phyloP scores from a whole-genome alignment of 495 filamentous ascomycete species.

The Bryoglossum gracile region DNA sequence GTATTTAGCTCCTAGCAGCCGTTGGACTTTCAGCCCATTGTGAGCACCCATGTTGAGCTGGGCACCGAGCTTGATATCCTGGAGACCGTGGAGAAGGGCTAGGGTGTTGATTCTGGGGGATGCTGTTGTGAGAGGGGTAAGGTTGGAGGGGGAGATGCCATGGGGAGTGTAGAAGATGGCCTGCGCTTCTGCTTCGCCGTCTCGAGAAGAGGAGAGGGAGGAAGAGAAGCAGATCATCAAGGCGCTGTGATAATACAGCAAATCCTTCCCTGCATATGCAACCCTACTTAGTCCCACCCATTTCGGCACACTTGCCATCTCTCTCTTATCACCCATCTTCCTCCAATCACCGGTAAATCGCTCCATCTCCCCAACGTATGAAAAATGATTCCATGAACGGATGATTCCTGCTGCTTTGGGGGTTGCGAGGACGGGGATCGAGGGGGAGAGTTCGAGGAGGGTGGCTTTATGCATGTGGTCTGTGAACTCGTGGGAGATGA shows the following conservation, averaged over 20 bases:
- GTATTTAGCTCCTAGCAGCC: constrained; percentile 40
- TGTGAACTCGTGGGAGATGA: constrained; percentile 49
- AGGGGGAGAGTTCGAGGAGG: constrained; percentile 37
- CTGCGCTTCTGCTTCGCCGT: constrained; percentile 25
- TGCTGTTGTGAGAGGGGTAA: constrained; percentile 29
- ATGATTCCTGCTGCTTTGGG: constrained; percentile 41
- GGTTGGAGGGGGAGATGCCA: constrained; percentile 36
- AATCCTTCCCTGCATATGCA: constrained; percentile 32
- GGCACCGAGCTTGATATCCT: constrained; percentile 40
- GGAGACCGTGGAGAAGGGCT: constrained; percentile 48
- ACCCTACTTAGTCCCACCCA: constrained; percentile 45
- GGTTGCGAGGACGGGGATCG: constrained; percentile 44
- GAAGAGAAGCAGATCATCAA: constrained; percentile 40
- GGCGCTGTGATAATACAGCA: constrained; percentile 46
- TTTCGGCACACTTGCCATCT: constrained; percentile 34
- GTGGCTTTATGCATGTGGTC: constrained; percentile 51
- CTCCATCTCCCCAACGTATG: constrained; percentile 26
- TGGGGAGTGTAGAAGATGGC: constrained; percentile 52
- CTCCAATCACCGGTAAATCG: constrained; percentile 17
- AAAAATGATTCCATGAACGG: constrained; percentile 41
- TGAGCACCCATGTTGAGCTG: constrained; percentile 49
- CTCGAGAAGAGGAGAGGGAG: background rate
- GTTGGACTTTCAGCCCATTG: constrained; percentile 43
- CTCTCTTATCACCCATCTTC: constrained; percentile 16
- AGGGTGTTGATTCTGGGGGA: constrained; percentile 36